Conservation (phyloP, 441 rosid genomes). For the Syzygium syzygioides region DNA sequence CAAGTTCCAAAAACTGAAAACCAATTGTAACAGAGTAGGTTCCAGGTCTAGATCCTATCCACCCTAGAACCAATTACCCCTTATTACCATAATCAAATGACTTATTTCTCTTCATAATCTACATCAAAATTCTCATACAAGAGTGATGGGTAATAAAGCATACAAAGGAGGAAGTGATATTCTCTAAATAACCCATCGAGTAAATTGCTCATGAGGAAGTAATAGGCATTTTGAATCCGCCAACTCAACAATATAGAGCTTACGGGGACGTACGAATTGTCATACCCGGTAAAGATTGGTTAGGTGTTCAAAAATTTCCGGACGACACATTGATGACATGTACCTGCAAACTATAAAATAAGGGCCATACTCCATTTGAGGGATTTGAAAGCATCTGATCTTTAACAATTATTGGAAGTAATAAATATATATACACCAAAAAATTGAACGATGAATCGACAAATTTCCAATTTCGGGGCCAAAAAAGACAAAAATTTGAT, state of each 20-base stretch:
- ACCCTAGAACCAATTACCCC: too few species aligned
- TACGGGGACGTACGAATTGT: neutral
- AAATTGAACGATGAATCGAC: neutral
- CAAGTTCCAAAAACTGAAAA: too few species aligned
- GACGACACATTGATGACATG: neutral
- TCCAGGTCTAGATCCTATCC: too few species aligned
- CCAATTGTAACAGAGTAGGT: too few species aligned
- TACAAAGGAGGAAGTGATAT: neutral
- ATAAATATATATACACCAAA: neutral
- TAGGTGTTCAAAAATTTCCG: neutral
- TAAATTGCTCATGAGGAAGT: neutral
- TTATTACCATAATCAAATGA: neutral
- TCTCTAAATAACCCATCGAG: neutral
- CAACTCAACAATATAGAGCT: neutral
- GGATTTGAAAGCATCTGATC: neutral
- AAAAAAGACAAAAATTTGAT: neutral
- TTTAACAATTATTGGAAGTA: neutral
- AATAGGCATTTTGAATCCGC: neutral
- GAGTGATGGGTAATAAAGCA: neutral
- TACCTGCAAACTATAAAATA: neutral
- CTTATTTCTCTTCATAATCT: neutral
- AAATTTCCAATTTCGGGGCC: neutral
- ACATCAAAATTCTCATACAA: neutral
- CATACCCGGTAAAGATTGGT: neutral
- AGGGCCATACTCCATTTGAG: neutral